phyloP scores from a whole-genome alignment of 1,139 yeast species.

The Wickerhamomyces sp. region DNA sequence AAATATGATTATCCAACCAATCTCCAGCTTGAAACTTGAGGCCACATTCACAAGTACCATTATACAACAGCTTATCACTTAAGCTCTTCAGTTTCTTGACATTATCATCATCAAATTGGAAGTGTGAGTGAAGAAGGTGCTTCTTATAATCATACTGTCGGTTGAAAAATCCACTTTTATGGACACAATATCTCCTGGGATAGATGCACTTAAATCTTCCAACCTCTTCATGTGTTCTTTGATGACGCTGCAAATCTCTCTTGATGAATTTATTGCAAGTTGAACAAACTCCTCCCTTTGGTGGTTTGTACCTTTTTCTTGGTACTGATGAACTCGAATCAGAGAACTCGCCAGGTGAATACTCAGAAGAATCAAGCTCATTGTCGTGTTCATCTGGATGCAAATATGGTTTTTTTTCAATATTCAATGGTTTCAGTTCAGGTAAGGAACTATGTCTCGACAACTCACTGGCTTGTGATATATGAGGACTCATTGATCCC shows the following conservation, averaged over 20 bases:
- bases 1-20: conserved; percentile 56
- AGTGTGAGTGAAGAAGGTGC: conserved; percentile 60
- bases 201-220: conserved; percentile 57
- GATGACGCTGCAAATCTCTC: conserved; percentile 61
- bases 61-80: conserved; percentile 45
- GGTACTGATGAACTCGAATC: background rate
- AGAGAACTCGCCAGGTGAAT: background rate
- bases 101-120: conserved; percentile 46
- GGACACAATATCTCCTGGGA: conserved; percentile 51
- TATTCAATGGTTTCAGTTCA: background rate
- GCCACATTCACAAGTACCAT: conserved; percentile 61
- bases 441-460: background rate
- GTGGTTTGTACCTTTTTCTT: background rate
- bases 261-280: conserved; percentile 55
- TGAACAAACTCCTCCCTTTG: conserved; percentile 33
- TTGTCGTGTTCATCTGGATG: background rate
- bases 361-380: background rate
- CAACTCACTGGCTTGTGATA: background rate
- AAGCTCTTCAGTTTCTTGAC: conserved; percentile 47
- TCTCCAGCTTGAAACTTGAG: conserved; percentile 41
- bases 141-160: conserved; percentile 68
- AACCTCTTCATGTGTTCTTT: conserved; percentile 57
- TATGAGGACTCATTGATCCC: no score
- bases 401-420: background rate
- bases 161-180: conserved; percentile 59